Percentiles rank a stretch among this genome's conserved stretches.
Evolutionary conservation across 2,329 filamentous ascomycete genomes (phyloP).

Genomic region (Talaromyces sp.): DNA sequence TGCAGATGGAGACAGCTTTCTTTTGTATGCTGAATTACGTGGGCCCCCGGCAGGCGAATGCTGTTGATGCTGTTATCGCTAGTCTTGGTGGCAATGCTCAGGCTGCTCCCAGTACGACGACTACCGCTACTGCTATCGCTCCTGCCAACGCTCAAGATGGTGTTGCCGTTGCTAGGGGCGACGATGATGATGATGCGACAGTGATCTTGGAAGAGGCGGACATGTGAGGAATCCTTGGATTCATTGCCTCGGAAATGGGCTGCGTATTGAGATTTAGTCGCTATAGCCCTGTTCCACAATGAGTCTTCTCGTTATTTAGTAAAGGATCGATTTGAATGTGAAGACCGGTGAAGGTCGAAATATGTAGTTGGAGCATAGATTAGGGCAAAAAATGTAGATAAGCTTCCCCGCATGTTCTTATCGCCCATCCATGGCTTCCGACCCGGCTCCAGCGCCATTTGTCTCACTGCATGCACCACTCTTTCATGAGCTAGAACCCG

Average conservation of each 20-base stretch:
- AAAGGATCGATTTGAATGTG: neutral
- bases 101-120: neutral
- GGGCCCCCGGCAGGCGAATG: neutral
- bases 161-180: neutral
- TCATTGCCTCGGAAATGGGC: neutral
- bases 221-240: neutral
- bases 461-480: neutral
- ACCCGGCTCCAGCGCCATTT: neutral
- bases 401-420: neutral
- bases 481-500: neutral
- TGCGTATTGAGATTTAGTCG: neutral
- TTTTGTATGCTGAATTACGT: constrained; percentile 10
- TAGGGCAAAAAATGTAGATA: neutral
- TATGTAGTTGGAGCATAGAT: neutral
- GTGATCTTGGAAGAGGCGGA: neutral
- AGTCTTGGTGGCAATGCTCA: neutral
- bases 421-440: neutral
- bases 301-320: neutral
- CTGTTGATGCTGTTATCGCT: neutral
- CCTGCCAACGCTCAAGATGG: neutral
- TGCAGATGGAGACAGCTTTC: constrained; percentile 54
- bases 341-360: neutral
- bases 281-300: neutral
- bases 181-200: neutral
- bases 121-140: neutral